Percentiles rank a stretch among this genome's conserved stretches.
phyloP scores from a whole-genome alignment of 2,329 filamentous ascomycete species.

The Ophioceras dolichostomum region DNA sequence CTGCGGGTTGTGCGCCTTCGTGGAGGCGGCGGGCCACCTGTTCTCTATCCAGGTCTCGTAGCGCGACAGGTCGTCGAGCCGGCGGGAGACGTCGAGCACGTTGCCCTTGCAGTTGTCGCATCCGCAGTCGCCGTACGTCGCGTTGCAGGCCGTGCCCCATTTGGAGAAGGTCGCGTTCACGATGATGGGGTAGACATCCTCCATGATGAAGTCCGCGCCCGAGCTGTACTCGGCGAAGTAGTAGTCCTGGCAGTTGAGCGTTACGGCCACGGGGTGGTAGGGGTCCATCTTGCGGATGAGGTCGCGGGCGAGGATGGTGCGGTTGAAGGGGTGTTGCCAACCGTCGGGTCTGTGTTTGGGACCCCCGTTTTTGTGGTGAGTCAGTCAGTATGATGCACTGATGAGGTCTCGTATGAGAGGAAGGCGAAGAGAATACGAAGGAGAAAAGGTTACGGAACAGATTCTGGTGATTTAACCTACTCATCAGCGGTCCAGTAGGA shows the following conservation, averaged over 20 bases:
- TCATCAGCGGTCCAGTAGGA: conserved; percentile 19
- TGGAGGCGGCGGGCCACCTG: conserved; percentile 28
- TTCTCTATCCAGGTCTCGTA: conserved; percentile 33
- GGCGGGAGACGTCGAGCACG: conserved; percentile 35
- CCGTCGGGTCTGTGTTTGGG: conserved; percentile 3
- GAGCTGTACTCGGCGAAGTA: conserved; percentile 41
- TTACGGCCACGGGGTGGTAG: conserved; percentile 47
- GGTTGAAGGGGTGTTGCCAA: conserved; percentile 1
- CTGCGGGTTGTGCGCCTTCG: conserved; percentile 31
- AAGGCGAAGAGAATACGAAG: neutral
- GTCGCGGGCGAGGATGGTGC: conserved; percentile 7
- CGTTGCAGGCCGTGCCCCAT: conserved; percentile 44
- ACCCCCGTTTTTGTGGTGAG: no score
- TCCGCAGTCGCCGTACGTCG: conserved; percentile 48
- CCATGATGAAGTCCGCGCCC: conserved; percentile 46
- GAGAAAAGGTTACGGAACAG: neutral
- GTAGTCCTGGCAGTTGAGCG: conserved; percentile 51
- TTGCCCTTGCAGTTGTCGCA: conserved; percentile 46
- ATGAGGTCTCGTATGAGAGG: neutral
- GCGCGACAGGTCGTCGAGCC: conserved; percentile 23
- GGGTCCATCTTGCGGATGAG: conserved; percentile 38
- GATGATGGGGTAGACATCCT: conserved; percentile 47
- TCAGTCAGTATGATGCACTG: no score
- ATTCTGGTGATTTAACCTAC: conserved; percentile 15
- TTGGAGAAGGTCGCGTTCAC: conserved; percentile 41